These are phyloP conservation scores for Raddia guianensis DNA, from an alignment of 176 grass and related monocot genomes.

Conservation along the genomic window DNA sequence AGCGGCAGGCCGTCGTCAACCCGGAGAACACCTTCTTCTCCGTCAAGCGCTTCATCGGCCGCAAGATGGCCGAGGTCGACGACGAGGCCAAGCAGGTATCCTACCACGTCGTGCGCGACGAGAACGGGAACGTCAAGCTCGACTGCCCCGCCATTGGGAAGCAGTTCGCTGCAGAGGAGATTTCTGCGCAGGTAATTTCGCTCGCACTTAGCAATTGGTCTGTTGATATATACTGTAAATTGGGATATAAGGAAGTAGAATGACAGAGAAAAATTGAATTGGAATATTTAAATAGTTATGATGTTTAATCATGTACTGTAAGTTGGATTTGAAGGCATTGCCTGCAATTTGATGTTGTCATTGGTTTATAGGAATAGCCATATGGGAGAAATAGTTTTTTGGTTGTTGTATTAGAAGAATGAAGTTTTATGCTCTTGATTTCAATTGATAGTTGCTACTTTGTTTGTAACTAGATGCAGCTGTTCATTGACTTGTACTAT, in stretches of 20 bases:
- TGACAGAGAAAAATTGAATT: neutral
- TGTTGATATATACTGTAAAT: neutral
- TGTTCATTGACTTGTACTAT: neutral
- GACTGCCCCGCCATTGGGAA: slow-evolving; percentile 99
- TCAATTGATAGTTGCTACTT: neutral
- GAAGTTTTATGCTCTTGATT: neutral
- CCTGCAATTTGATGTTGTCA: neutral
- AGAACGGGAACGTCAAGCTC: slow-evolving; percentile 98
- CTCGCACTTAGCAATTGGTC: neutral
- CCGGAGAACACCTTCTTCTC: slow-evolving; percentile 99
- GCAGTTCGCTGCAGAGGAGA: slow-evolving; percentile 94
- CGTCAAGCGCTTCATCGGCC: slow-evolving; percentile 94
- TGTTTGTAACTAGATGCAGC: neutral
- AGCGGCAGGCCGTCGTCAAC: slow-evolving; percentile 95
- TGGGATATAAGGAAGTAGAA: neutral
- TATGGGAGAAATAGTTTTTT: neutral
- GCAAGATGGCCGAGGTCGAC: slow-evolving; percentile 95
- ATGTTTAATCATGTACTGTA: neutral
- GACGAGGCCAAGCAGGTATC: slow-evolving; percentile 98
- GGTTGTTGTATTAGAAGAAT: neutral
- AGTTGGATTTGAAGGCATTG: neutral
- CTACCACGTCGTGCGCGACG: slow-evolving; percentile 74
- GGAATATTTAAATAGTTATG: neutral
- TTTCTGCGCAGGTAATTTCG: slow-evolving; percentile 79
- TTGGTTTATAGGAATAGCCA: neutral